Evolutionary conservation across 805 yeast species (phyloP).

Genomic region (Cyberlindnera bimundalis): DNA sequence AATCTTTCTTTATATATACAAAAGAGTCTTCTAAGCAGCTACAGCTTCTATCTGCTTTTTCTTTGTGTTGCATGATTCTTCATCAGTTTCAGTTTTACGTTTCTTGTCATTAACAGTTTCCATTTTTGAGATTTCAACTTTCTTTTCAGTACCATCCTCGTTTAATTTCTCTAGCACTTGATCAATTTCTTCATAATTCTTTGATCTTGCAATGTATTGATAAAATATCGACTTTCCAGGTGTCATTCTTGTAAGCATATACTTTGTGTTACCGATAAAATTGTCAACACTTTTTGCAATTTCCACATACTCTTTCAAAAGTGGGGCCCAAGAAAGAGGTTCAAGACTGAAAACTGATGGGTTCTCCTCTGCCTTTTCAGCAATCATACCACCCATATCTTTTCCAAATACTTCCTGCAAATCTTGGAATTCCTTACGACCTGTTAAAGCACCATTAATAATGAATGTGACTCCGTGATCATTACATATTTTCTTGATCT

Average conservation of each 20-base stretch:
- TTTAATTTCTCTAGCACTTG: conserved; percentile 22
- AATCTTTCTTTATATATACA: no score
- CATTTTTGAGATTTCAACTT: neutral
- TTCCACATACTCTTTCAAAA: conserved; percentile 52
- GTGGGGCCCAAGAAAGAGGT: conserved; percentile 49
- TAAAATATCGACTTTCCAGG: conserved; percentile 72
- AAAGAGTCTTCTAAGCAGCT: conserved; percentile 3
- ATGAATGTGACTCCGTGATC: conserved; percentile 65
- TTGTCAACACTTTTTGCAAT: conserved; percentile 57
- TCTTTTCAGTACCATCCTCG: conserved; percentile 20
- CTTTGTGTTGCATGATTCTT: conserved; percentile 8
- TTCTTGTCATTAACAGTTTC: conserved; percentile 15
- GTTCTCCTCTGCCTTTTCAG: conserved; percentile 83
- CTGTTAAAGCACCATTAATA: conserved; percentile 74
- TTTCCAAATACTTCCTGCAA: conserved; percentile 52
- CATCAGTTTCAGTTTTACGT: conserved; percentile 15
- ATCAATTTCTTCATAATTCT: conserved; percentile 48
- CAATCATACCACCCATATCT: conserved; percentile 89
- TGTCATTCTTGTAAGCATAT: conserved; percentile 69
- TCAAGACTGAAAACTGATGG: conserved; percentile 63
- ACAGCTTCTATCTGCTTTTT: conserved; percentile 18
- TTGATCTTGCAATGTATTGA: conserved; percentile 52
- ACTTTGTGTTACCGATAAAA: conserved; percentile 72
- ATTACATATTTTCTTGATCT: conserved; percentile 59
- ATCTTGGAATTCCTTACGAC: conserved; percentile 48